Evolutionary conservation across 306 rosid genomes (phyloP), one percentile per base, ranked within the genome.

Genomic region (Lathyrus oleraceus): DNA sequence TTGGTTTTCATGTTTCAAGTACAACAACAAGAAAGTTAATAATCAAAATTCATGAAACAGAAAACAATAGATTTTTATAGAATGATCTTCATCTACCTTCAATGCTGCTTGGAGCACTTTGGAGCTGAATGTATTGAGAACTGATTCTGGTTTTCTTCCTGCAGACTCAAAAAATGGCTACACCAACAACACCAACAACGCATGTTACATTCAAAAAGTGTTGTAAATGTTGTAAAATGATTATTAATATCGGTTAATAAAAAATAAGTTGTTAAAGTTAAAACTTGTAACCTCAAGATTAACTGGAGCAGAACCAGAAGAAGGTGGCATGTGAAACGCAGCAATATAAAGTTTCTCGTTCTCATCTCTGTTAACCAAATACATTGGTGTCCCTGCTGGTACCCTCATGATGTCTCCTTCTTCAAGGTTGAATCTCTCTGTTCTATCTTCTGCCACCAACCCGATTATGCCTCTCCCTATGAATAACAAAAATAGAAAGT

Each of bases 81-180:
- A 27, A 10, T 20, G 39, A 16, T 9, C 2, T 76, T 1, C 5
- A 17, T 5, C 4, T 25, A 86, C 96, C 79, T 81, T 79, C 8
- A 83, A 36, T 23, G 92, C 85, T 25, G 92, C 83, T 66, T 86
- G 72, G 12, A 91, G 90, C n/a, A 86, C 78, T 35, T 83, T 74
- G 77, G 83, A 75, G 76, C 92, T 82, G 79, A 92, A 92, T 48
- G 88, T 79, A n/a, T 44, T 68, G 83, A 81, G 81, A 44, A 89
- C 73, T 40, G 95, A 82, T 82, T 89, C 88, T 6, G 86, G 87
- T 35, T 85, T 61, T 79, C 75, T 40, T n/a, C 86, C 88, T 10
- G 87, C 87, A 3, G 82, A 51, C 4, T 57, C 87, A 58, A 68
- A 40, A 81, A 86, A 87, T 47, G 80, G 67, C 95, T 91, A 68